Conservation (phyloP, 1,139 yeast species). For the Kodamaea sp. region DNA sequence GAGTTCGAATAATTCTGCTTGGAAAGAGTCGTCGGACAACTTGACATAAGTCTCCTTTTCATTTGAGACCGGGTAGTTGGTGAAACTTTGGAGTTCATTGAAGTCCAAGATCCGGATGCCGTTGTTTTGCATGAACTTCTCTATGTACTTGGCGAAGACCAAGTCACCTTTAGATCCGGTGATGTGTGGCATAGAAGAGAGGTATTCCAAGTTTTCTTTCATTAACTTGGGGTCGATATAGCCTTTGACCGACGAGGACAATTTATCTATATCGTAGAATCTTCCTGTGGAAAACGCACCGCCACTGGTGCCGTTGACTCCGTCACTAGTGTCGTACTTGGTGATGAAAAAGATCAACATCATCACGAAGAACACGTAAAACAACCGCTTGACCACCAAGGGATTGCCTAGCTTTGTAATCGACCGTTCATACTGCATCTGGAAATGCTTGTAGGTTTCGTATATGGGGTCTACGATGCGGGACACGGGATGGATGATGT, state of each 20-base stretch:
- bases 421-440: constrained; percentile 52
- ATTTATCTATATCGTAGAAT: constrained; percentile 58
- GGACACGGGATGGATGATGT: constrained; percentile 54
- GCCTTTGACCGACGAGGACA: constrained; percentile 49
- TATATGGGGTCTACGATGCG: constrained; percentile 69
- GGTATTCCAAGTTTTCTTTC: constrained; percentile 70
- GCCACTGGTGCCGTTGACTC: constrained; percentile 43
- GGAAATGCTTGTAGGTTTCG: constrained; percentile 51
- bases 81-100: constrained; percentile 50
- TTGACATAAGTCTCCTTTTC: constrained; percentile 30
- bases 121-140: constrained; percentile 55
- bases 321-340: constrained; percentile 52
- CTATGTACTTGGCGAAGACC: constrained; percentile 65
- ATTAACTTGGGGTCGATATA: constrained; percentile 59
- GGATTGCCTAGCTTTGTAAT: constrained; percentile 80
- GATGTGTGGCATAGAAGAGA: constrained; percentile 81
- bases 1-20: constrained; percentile 40
- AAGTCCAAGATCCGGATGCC: constrained; percentile 56
- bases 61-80: constrained; percentile 52
- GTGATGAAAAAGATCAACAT: constrained; percentile 58
- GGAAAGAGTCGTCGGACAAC: constrained; percentile 35
- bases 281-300: constrained; percentile 55
- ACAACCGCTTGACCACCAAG: constrained; percentile 71
- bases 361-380: constrained; percentile 69
- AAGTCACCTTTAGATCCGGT: constrained; percentile 88